These are phyloP conservation scores for Coprinopsis strossmayeri DNA, from an alignment of 768 basidiomycete genomes.

Conservation along the genomic window DNA sequence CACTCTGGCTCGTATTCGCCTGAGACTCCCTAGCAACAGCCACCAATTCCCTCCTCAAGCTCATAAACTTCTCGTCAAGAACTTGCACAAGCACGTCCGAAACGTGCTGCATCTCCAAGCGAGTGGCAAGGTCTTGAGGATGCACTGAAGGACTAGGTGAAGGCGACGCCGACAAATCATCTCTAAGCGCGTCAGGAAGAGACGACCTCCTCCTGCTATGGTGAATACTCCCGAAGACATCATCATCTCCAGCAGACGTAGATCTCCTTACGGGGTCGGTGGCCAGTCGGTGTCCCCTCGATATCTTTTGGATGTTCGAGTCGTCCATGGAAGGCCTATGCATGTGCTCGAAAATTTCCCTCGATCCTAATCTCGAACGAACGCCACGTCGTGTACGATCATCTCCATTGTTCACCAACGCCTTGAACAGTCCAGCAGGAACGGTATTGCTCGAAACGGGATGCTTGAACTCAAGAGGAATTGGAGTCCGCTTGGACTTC, in stretches of 20 bases:
- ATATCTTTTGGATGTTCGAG: conserved; percentile 59
- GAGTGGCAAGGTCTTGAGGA: conserved; percentile 43
- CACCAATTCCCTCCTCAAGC: conserved; percentile 32
- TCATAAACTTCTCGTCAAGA: conserved; percentile 63
- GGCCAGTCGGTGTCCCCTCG: conserved; percentile 47
- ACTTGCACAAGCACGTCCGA: conserved; percentile 58
- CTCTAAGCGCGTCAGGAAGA: conserved; percentile 47
- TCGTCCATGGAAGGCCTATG: conserved; percentile 75
- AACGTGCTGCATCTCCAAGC: conserved; percentile 52
- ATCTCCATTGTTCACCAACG: conserved; percentile 45
- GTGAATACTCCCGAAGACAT: conserved; percentile 28
- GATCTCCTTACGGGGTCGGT: conserved; percentile 45
- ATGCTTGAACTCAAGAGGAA: conserved; percentile 68
- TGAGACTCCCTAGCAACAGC: conserved; percentile 16
- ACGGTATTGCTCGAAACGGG: conserved; percentile 58
- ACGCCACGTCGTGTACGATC: conserved; percentile 65
- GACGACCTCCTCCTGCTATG: conserved; percentile 51
- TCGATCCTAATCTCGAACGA: conserved; percentile 71
- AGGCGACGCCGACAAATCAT: conserved; percentile 35
- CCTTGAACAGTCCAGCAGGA: conserved; percentile 83
- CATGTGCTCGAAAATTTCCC: conserved; percentile 65
- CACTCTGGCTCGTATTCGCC: conserved; percentile 19
- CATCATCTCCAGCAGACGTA: conserved; percentile 21
- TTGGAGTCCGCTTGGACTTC: conserved; percentile 58
- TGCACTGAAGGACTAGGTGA: conserved; percentile 22